A percentile compares a stretch with the other conserved stretches of the same genome.
These are phyloP conservation scores for Populus euphratica DNA, from an alignment of 345 rosid genomes.

Conservation along the genomic window DNA sequence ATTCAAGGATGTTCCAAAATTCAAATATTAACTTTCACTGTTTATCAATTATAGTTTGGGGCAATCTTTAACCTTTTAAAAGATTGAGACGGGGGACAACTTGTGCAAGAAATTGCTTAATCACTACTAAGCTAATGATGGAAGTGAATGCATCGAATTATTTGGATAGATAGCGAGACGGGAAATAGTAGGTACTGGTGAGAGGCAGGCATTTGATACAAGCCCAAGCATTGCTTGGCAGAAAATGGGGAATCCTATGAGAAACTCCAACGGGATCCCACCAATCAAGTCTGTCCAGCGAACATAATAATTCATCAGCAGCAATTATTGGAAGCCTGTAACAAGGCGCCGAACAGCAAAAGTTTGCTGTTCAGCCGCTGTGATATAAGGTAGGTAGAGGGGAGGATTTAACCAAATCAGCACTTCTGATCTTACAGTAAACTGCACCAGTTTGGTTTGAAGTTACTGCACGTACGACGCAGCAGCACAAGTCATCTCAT, in stretches of 20 bases:
- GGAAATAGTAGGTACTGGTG: neutral
- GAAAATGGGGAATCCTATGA: conserved; percentile 16
- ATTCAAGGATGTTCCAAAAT: neutral
- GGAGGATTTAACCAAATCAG: neutral
- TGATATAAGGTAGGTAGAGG: neutral
- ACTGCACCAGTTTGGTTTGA: neutral
- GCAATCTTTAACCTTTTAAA: neutral
- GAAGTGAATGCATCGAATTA: neutral
- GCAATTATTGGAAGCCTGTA: conserved; percentile 11
- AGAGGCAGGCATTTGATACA: neutral
- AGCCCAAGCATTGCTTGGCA: neutral
- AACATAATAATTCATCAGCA: neutral
- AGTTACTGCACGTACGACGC: neutral
- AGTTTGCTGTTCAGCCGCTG: neutral
- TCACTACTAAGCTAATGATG: neutral
- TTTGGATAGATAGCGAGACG: neutral
- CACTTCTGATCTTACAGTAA: neutral
- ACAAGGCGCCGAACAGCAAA: neutral
- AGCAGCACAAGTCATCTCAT: neutral
- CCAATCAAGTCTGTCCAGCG: conserved; percentile 11
- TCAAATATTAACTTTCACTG: neutral
- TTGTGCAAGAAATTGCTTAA: neutral
- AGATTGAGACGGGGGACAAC: neutral
- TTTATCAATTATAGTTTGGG: neutral
- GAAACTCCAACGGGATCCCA: conserved; percentile 3